Base-by-base conservation (phyloP, 129 eudicot species). In the Logfia minima region DNA sequence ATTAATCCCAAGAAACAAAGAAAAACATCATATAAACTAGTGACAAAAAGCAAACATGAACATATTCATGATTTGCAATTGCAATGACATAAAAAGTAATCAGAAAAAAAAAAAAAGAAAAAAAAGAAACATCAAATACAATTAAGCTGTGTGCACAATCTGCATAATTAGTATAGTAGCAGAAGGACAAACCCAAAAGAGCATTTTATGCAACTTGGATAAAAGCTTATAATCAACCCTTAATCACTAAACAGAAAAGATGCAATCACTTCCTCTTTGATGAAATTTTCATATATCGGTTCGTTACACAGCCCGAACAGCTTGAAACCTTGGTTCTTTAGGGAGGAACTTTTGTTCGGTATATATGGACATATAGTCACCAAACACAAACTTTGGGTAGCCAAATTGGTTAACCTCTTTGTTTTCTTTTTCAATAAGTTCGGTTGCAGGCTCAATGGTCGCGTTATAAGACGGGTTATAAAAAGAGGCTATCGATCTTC, bases 241-340 rank as follows among this genome's bases (percentile, higher is more conserved):
- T 66, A 22, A 51, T 66, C 71, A 77, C 53, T 58, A 66, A 34
- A 24, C 68, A 18, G 5, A 41, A 26, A 75, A 4, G 29, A 64
- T 3, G 19, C 6, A 23, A 74, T 48, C 55, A 48, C 18, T 48
- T 14, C 55, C 55, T 48, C 6, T 48, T 48, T 14, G 6, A 13
- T 5, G 18, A 14, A 48, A 2, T 48, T 48, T 48, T 48, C n/a
- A 6, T 0, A 13, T 48, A 48, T 14, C 55, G 55, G 6, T 32
- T 72, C 28, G 10, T 86, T 76, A 83, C 65, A 81, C 71, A 55
- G 86, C 88, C 32, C 72, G 83, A 39, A 93, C 92, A 76, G 98
- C 92, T 58, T 85, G 81, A 53, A 93, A 93, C 83, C 98, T 87
- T 22, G 98, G 98, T 75, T 93, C 98, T 79, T 93, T 93, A 1